A percentile compares a stretch with the other conserved stretches of the same genome.
Conservation (phyloP, 169 alveolate genomes). For the Plasmodium berghei region DNA sequence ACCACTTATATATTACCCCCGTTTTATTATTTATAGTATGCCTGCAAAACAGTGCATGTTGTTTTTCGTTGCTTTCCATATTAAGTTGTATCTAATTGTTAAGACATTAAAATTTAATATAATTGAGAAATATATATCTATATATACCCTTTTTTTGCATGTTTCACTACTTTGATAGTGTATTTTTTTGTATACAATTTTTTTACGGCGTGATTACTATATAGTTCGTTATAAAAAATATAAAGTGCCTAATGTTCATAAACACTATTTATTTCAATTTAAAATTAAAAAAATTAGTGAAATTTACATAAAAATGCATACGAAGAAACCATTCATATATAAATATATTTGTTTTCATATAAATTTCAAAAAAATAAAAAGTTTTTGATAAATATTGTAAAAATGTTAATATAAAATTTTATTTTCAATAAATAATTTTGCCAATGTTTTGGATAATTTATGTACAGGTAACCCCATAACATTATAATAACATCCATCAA, state of each 20-base stretch:
- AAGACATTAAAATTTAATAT: neutral
- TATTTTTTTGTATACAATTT: too few species aligned
- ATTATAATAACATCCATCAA: constrained; percentile 83
- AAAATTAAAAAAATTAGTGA: too few species aligned
- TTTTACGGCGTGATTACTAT: too few species aligned
- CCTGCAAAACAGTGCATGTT: constrained; percentile 2
- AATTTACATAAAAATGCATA: too few species aligned
- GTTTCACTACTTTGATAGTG: neutral
- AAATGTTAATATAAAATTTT: neutral
- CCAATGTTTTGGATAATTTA: constrained; percentile 60
- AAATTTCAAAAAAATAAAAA: too few species aligned
- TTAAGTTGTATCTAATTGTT: neutral
- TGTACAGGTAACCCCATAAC: constrained; percentile 83
- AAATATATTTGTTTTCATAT: too few species aligned
- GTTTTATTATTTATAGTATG: neutral
- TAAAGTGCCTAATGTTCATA: too few species aligned
- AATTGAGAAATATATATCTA: neutral
- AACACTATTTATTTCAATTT: too few species aligned
- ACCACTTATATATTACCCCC: too few species aligned
- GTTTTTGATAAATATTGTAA: too few species aligned
- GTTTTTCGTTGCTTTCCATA: neutral
- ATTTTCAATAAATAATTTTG: constrained; percentile 28
- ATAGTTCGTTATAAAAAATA: too few species aligned
- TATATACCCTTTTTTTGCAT: neutral
- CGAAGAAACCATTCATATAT: too few species aligned